Evolutionary conservation across 768 basidiomycete species (phyloP).

Genomic region (Saitozyma podzolica): DNA sequence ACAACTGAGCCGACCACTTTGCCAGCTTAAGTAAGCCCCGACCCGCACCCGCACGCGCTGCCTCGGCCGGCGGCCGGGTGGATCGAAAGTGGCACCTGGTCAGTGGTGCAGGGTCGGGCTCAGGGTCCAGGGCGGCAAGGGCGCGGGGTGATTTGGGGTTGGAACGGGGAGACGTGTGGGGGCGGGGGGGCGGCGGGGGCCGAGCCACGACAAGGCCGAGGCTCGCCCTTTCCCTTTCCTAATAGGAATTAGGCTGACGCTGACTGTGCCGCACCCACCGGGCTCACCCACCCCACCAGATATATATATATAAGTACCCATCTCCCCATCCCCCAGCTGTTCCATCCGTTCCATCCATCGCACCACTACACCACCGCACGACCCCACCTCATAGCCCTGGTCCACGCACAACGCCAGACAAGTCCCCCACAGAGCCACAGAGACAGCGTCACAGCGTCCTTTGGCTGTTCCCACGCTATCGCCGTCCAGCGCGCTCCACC

Average conservation of each 20-base stretch:
- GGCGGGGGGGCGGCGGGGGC: not conserved
- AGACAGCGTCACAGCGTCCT: slow-evolving; percentile 11
- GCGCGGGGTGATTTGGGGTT: not conserved
- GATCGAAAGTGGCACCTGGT: too few relatives aligned
- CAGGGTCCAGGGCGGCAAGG: not conserved
- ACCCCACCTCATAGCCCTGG: not conserved
- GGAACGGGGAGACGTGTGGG: not conserved
- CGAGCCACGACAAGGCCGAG: not conserved
- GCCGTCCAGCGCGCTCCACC: not conserved
- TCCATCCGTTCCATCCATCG: slow-evolving; percentile 1
- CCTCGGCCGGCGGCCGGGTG: too few relatives aligned
- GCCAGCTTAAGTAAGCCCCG: too few relatives aligned
- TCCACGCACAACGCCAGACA: not conserved
- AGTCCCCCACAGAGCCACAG: not conserved
- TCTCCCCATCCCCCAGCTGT: not conserved
- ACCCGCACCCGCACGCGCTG: too few relatives aligned
- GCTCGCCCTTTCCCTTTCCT: too few relatives aligned
- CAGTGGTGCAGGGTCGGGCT: not conserved
- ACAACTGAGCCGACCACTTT: too few relatives aligned
- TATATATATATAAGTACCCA: not conserved
- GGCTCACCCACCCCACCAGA: not conserved
- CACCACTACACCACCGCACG: not conserved
- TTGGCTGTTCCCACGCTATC: slow-evolving; percentile 26
- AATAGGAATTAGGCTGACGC: not conserved
- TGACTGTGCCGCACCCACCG: not conserved